phyloP scores from a whole-genome alignment of 1,284 basidiomycete species.

The Malassezia furfur region DNA sequence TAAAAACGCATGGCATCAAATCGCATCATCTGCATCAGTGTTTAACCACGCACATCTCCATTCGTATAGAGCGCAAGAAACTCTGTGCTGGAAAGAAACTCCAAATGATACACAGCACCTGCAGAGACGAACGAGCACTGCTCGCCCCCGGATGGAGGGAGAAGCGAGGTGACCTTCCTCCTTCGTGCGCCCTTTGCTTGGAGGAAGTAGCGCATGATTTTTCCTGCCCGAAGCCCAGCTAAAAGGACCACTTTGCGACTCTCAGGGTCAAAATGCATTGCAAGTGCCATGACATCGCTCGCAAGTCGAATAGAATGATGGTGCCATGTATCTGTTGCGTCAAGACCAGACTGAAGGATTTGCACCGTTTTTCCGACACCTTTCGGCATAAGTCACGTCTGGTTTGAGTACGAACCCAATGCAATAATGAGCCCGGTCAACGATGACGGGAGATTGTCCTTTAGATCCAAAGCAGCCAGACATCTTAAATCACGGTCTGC shows the following conservation, averaged over 20 bases:
- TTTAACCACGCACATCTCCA: conserved; percentile 3
- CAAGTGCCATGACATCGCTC: background rate
- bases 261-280: background rate
- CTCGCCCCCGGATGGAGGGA: background rate
- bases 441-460: too few relatives aligned
- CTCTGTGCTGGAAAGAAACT: background rate
- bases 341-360: background rate
- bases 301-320: background rate
- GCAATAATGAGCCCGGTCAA: background rate
- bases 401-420: background rate
- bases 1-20: background rate
- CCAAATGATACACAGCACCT: conserved; percentile 3
- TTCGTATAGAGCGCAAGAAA: conserved; percentile 15
- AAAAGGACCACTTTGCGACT: background rate
- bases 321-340: background rate
- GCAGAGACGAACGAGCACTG: background rate
- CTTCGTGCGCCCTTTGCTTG: background rate
- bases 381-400: background rate
- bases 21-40: conserved; percentile 4
- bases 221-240: conserved; percentile 4
- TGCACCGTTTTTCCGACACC: conserved; percentile 4
- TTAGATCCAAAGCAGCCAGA: background rate
- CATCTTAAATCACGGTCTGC: conserved; percentile 9
- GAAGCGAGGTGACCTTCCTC: background rate
- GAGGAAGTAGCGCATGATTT: background rate